Evolutionary conservation across 768 basidiomycete species (phyloP), one percentile per base, ranked within the genome.

Genomic region (Tulasnella sp.): DNA sequence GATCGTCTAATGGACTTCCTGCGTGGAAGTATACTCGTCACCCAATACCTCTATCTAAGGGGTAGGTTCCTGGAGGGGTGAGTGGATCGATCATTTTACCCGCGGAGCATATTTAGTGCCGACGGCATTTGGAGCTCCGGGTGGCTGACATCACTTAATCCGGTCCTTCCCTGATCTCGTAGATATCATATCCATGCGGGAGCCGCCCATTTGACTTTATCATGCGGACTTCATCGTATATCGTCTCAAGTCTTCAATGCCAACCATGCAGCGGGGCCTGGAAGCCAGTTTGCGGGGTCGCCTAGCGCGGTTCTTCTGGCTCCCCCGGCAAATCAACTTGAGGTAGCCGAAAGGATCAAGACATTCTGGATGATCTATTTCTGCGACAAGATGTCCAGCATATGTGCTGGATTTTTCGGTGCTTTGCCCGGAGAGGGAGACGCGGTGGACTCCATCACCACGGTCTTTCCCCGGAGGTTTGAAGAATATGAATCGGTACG

Each of bases 151-250:
- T 18, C 61, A 16, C n/a, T 51, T 51, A 29, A 35, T 35, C 11
- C 26, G 20, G 11, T 29, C 7, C 57, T 29, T 67, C 29, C 61
- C 61, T 67, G 61, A 44, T 74, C 18, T 29, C 23, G 6, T 26
- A 77, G 77, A 32, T 77, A 77, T 40, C 77, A 77, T 67, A 26
- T 42, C 13, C 88, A 89, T 0, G 90, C 90, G 77, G 90, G 92
- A 0, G 92, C 93, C 0, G 90, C 91, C 1, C 87, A 91, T 18
- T 85, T 94, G 69, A 90, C 91, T 13, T 84, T 94, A 40, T 92
- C 93, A 81, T 91, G 88, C 81, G 91, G 91, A 7, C 88, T 95
- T 40, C 79, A 80, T 35, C 46, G 55, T 13, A 70, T 80, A 23
- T 35, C 39, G 35, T 74, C 79, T 35, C 78, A 48, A 39, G 71